phyloP scores from a whole-genome alignment of 805 yeast genomes.

The Clavispora fructus region DNA sequence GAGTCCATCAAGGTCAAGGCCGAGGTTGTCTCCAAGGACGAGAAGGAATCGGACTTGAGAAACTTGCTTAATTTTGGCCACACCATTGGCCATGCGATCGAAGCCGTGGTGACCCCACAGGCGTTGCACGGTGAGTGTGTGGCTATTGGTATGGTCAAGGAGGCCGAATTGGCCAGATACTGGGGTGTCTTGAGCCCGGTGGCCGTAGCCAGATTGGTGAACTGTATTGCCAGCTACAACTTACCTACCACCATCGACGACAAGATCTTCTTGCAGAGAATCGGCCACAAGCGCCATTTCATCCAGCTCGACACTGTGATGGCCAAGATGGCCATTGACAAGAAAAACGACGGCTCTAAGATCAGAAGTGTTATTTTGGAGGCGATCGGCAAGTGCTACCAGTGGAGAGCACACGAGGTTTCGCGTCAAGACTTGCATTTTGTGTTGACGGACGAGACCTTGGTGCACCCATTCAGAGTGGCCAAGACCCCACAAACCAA shows the following conservation, averaged over 20 bases:
- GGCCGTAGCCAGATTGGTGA: constrained; percentile 84
- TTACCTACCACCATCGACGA: constrained; percentile 79
- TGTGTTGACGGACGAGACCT: constrained; percentile 74
- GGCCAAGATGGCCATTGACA: constrained; percentile 89
- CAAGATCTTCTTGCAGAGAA: constrained; percentile 54
- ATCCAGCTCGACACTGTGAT: constrained; percentile 75
- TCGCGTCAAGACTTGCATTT: constrained; percentile 75
- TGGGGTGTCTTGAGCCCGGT: constrained; percentile 85
- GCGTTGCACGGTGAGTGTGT: constrained; percentile 98
- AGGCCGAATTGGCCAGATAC: constrained; percentile 93
- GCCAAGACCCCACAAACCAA: constrained; percentile 32
- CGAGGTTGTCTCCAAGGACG: constrained; percentile 88
- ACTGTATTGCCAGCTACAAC: constrained; percentile 79
- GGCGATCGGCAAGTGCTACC: constrained; percentile 84
- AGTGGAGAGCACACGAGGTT: constrained; percentile 80
- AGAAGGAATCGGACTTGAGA: constrained; percentile 90
- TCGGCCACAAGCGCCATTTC: constrained; percentile 55
- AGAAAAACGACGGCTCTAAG: constrained; percentile 89
- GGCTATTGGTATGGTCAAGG: constrained; percentile 91
- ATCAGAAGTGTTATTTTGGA: constrained; percentile 83
- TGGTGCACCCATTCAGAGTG: constrained; percentile 54
- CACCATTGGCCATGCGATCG: constrained; percentile 96
- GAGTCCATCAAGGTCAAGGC: constrained; percentile 91
- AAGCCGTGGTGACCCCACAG: constrained; percentile 95
- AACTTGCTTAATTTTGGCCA: constrained; percentile 94